Evolutionary conservation across 129 eudicot genomes (phyloP).

Genomic region (Helianthus tuberosus): DNA sequence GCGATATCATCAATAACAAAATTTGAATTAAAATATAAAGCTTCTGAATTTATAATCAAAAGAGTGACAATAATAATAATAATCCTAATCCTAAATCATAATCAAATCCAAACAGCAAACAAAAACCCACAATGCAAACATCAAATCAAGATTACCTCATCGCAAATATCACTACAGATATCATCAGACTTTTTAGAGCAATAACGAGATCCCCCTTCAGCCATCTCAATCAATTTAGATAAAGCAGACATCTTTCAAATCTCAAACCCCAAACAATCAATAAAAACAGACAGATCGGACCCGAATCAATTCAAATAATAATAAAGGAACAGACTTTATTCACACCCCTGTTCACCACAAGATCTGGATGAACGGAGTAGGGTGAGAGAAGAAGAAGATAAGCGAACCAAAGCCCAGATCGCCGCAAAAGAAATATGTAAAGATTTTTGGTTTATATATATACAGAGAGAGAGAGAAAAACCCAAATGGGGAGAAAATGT

Average conservation of each 20-base stretch:
- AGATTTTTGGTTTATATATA: not conserved
- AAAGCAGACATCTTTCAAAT: not conserved
- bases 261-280: not conserved
- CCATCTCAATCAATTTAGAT: not conserved
- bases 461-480: not conserved
- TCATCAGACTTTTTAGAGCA: constrained; percentile 15
- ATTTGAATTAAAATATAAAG: not conserved
- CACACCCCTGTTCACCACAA: too few relatives aligned
- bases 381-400: too few relatives aligned
- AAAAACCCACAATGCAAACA: not conserved
- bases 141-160: constrained; percentile 6
- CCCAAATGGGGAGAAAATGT: not conserved
- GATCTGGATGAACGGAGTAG: too few relatives aligned
- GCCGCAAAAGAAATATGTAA: not conserved
- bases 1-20: not conserved
- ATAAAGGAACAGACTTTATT: not conserved
- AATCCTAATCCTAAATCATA: not conserved
- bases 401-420: too few relatives aligned
- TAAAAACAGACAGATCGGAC: not conserved
- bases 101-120: not conserved
- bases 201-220: constrained; percentile 18
- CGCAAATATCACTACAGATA: constrained; percentile 1
- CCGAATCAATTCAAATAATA: not conserved
- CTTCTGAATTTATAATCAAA: not conserved
- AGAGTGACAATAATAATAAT: not conserved